Base-by-base conservation (phyloP, 2,329 filamentous ascomycete species). In the Xylogone sp. region DNA sequence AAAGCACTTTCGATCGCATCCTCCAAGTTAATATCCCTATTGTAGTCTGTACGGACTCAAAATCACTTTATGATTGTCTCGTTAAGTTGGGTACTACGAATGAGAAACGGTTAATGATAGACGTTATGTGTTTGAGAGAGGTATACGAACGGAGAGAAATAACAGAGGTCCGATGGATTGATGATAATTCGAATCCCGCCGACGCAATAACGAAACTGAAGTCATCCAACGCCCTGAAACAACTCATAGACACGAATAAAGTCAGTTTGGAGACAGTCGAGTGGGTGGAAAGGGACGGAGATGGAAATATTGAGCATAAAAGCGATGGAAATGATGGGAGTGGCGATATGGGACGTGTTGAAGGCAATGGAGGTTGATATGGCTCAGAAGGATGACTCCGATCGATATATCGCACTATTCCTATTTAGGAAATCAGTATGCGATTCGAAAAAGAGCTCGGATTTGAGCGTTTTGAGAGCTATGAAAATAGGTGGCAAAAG, bases 71-170 rank as follows among this genome's bases (percentile, higher is more conserved):
- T 45, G 43, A 50, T 21, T 53, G 48, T 19, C 21, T 53, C 27
- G 44, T 53, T 20, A 53, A 53, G 31, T 39, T 54, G 18, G 49
- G 49, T 9, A 53, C 45, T 13, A 53, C 51, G 8, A 20, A 53
- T 19, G 43, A 53, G 22, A 52, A 52, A 21, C 7, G 45, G 2
- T 44, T 52, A 5, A 52, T 52, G 27, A 45, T 52, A 24, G 21
- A 52, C 21, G 20, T 52, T 21, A 48, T 52, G 27, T 42, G 8
- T 19, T 21, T 52, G 4, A 4, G 22, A 2, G n/a, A 53, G 34
- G 27, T 21, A 10, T 53, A 50, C 29, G 21, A 53, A 21, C 24
- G 42, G 3, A 16, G 48, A 5, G 31, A 53, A 20, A 43, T 53
- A 12, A 39, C 45, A 10, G 34, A 53, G 16, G 31, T 53, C 20